Conservation (phyloP, 2,329 filamentous ascomycete genomes). For the Davidsoniella virescens region DNA sequence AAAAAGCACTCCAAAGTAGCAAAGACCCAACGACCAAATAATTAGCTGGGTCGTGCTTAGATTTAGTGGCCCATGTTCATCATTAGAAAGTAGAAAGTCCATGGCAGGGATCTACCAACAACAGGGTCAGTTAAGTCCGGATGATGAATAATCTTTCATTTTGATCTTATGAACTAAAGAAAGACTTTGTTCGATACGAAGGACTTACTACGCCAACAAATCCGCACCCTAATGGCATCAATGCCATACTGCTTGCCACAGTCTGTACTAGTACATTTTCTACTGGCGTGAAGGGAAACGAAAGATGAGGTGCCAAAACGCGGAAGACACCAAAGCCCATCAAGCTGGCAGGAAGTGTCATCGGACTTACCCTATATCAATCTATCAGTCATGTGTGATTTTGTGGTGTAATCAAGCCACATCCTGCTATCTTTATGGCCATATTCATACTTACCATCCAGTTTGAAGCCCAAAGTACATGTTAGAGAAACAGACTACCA, state of each 20-base stretch:
- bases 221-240: slow-evolving; percentile 89
- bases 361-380: slow-evolving; percentile 41
- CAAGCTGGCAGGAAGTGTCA: slow-evolving; percentile 92
- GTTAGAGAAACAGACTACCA: slow-evolving; percentile 89
- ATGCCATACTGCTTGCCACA: slow-evolving; percentile 85
- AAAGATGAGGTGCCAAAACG: slow-evolving; percentile 52
- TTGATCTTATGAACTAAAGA: background rate
- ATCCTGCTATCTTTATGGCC: too few relatives aligned
- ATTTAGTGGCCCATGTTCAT: slow-evolving; percentile 63
- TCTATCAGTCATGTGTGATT: background rate
- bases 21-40: slow-evolving; percentile 81
- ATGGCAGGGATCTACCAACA: slow-evolving; percentile 56
- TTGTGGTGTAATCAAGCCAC: too few relatives aligned
- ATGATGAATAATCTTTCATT: background rate
- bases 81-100: slow-evolving; percentile 62
- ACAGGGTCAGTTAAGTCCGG: background rate
- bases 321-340: slow-evolving; percentile 94
- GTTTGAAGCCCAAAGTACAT: slow-evolving; percentile 98
- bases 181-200: background rate
- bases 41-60: slow-evolving; percentile 63
- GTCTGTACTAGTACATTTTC: slow-evolving; percentile 96
- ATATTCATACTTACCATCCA: slow-evolving; percentile 24
- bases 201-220: slow-evolving; percentile 69
- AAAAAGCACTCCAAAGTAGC: slow-evolving; percentile 94
- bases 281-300: slow-evolving; percentile 75